Evolutionary conservation across 768 basidiomycete species (phyloP).

Genomic region (Psilocybe cyanescens): DNA sequence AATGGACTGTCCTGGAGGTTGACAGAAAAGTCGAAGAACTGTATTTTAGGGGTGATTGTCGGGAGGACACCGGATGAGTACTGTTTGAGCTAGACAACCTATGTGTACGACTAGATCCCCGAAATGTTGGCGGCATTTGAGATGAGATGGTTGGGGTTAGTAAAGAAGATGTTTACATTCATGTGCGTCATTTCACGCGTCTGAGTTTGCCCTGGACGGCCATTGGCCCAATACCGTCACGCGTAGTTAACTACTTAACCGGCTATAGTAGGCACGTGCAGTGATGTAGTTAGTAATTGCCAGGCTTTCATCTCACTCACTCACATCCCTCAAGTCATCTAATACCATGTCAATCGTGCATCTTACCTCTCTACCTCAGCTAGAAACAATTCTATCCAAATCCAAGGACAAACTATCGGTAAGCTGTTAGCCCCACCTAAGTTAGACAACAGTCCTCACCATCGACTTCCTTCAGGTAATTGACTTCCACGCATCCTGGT

Average conservation of each 20-base stretch:
- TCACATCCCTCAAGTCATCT: background rate
- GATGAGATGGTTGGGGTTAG: background rate
- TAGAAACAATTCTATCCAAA: constrained; percentile 60
- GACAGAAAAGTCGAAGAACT: background rate
- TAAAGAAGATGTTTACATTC: background rate
- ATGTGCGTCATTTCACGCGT: background rate
- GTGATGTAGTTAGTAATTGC: no score
- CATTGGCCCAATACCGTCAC: no score
- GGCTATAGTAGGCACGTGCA: no score
- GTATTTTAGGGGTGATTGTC: background rate
- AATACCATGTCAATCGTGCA: constrained; percentile 52
- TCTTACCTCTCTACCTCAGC: constrained; percentile 63
- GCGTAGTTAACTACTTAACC: background rate
- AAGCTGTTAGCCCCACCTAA: constrained; percentile 13
- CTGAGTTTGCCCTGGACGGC: no score
- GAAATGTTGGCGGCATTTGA: constrained; percentile 3
- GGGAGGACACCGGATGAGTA: background rate
- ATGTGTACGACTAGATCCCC: background rate
- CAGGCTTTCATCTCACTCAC: background rate
- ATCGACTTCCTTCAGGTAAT: constrained; percentile 57
- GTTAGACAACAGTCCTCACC: constrained; percentile 1
- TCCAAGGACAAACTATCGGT: constrained; percentile 71
- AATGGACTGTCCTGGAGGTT: background rate
- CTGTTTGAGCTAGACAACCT: background rate
- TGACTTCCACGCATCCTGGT: constrained; percentile 89